Base-by-base conservation (phyloP, 1,284 basidiomycete genomes). In the Rugosomyces carneus region DNA sequence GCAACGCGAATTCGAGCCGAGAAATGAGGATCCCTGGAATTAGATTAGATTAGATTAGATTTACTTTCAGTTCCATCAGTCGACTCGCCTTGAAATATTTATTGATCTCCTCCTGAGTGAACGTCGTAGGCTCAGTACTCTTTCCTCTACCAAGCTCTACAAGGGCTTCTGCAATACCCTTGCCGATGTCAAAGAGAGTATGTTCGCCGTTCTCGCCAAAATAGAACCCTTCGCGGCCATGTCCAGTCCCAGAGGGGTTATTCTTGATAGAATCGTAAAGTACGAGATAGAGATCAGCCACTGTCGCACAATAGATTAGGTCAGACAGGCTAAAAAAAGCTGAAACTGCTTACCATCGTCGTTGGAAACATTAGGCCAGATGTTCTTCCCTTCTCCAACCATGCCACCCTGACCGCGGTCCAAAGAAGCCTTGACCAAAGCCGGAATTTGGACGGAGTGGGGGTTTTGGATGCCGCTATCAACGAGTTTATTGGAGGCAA, bases 1-100 rank as follows among this genome's bases (percentile, higher is more conserved):
- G 45, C 53, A 56, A 26, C 75, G 65, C 13, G 68, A 66, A 59
- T 76, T 76, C 1, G 63, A 57, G 9, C 74, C 74, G 19, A 68
- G 58, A 32, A 47, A 52, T 9, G 37, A 4, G 11, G 49, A 52
- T 11, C 53, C 75, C 75, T 7, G 21, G 7, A 7, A 23, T 23
- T 23, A 23, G 21, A 23, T 23, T 23, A 23, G 21, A 23, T 23
- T 7, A 7, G n/a, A 7, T 7, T 4, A 23, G 21, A 23, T 3
- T 23, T 4, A 23, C 21, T 23, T 7, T 4, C 4, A 23, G 7
- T 7, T 3, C 7, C 7, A 23, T 23, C n/a, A n/a, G n/a, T n/a
- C 21, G 21, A 23, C 21, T 7, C 3, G 10, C 27, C 27, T 10
- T 3, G 27, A 29, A 29, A 29, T 29, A 29, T 29, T 67, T 67